Evolutionary conservation across 139 green algal genomes (phyloP), one percentile per base, ranked within the genome.

Genomic region (Chlamydomonas incerta): DNA sequence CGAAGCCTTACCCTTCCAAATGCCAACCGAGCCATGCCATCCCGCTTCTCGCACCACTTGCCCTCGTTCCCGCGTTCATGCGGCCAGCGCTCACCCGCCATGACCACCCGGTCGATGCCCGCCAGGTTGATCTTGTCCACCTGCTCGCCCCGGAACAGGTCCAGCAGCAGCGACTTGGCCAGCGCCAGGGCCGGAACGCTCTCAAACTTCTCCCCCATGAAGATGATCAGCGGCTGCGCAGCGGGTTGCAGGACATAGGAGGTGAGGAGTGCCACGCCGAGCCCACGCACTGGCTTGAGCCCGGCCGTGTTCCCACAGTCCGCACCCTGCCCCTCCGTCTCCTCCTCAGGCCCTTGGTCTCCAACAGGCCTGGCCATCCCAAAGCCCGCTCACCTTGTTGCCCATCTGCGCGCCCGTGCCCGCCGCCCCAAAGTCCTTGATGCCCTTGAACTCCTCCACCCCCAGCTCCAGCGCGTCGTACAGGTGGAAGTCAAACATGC

Each of bases 401-500:
- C 87, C 89, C 0, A 90, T 58, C 71, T 88, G 82, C 31, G 90
- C 81, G 29, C 76, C 74, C 0, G 85, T 83, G 34, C 72, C 87
- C 1, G 87, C 87, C 2, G 80, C 83, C 13, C 85, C 79, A 62
- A 92, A 89, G 60, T 75, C 57, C 29, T 75, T 79, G 47, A 98
- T 94, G 29, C 55, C 34, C 70, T 87, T 91, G 77, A 87, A 94
- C 23, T 75, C 63, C 75, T 91, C 84, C 11, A 98, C 89, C 0
- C 95, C 94, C 47, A 98, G 87, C 85, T 98, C 96, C 13, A 98
- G 63, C 66, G 94, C 85, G 88, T 99, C 98, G 74, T 96, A 97
- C 63, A 99, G 68, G 4, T 93, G 92, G 79, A 92, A 92, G 88
- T 99, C 95, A 80, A 94, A 99, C 76, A 99, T 93, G 31, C 97